phyloP scores from a whole-genome alignment of 75 land plant species.

The Ceratopteris richardii region DNA sequence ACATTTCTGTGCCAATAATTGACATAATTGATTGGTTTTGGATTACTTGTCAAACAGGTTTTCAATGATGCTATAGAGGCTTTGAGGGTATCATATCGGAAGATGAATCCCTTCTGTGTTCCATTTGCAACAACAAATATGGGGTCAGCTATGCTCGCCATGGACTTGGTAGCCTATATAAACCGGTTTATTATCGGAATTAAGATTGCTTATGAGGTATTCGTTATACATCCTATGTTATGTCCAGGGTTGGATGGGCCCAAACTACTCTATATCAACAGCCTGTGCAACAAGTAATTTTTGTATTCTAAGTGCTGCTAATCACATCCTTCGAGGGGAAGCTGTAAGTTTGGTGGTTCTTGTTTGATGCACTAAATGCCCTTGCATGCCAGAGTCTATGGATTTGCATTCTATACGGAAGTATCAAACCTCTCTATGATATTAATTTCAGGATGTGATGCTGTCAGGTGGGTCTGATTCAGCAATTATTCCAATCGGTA shows the following conservation, averaged over 20 bases:
- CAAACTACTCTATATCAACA: conserved; percentile 89
- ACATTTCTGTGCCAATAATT: too few relatives aligned
- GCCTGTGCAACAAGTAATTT: conserved; percentile 96
- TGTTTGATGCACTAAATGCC: too few relatives aligned
- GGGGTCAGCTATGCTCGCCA: conserved; percentile 97
- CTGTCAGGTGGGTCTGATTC: conserved; percentile 95
- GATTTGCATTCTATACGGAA: too few relatives aligned
- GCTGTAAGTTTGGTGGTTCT: too few relatives aligned
- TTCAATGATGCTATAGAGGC: conserved; percentile 89
- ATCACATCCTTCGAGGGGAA: conserved; percentile 88
- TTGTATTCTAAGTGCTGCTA: conserved; percentile 86
- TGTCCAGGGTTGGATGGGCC: conserved; percentile 97
- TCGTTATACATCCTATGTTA: neutral
- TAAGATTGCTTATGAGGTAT: neutral
- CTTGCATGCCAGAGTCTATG: too few relatives aligned
- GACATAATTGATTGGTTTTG: neutral
- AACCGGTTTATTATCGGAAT: neutral
- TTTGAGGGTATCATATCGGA: conserved; percentile 58
- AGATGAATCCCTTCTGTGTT: conserved; percentile 86
- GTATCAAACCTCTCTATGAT: too few relatives aligned
- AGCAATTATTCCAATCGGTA: conserved; percentile 88
- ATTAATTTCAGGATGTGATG: conserved; percentile 87
- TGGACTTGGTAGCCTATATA: conserved; percentile 68
- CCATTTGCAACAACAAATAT: conserved; percentile 92
- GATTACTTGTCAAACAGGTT: conserved; percentile 33